Percentiles rank a stretch among this genome's conserved stretches.
Conservation (phyloP, 495 filamentous ascomycete genomes). For the Echria macrotheca region DNA sequence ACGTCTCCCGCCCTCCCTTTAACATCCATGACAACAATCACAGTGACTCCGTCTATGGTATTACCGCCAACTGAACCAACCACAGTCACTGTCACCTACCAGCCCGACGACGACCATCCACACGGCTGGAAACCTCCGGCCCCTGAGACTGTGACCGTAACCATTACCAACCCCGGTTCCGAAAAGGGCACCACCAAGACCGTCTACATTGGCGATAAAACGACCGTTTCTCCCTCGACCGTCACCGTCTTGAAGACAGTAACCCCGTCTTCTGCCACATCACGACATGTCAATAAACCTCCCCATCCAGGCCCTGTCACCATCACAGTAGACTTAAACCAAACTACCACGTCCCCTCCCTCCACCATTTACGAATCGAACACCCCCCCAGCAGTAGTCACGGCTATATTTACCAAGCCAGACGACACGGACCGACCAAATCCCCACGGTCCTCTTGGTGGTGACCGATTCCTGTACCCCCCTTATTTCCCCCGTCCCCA, state of each 20-base stretch:
- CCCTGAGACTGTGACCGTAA: background rate
- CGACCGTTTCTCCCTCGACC: background rate
- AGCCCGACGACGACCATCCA: background rate
- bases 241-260: slow-evolving; percentile 6
- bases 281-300: background rate
- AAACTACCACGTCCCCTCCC: background rate
- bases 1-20: background rate
- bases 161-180: background rate
- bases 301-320: background rate
- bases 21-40: background rate
- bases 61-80: background rate
- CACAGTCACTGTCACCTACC: slow-evolving; percentile 5
- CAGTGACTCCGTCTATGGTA: slow-evolving; percentile 1
- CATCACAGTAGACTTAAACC: background rate
- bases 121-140: background rate
- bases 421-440: background rate
- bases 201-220: slow-evolving; percentile 10
- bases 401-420: background rate
- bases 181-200: background rate
- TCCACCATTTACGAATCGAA: background rate
- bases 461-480: background rate
- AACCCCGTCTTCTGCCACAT: background rate
- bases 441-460: too few species aligned
- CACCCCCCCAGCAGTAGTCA: background rate
- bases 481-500: background rate